phyloP scores from a whole-genome alignment of 257 asterid species.

The Salvia miltiorrhiza region DNA sequence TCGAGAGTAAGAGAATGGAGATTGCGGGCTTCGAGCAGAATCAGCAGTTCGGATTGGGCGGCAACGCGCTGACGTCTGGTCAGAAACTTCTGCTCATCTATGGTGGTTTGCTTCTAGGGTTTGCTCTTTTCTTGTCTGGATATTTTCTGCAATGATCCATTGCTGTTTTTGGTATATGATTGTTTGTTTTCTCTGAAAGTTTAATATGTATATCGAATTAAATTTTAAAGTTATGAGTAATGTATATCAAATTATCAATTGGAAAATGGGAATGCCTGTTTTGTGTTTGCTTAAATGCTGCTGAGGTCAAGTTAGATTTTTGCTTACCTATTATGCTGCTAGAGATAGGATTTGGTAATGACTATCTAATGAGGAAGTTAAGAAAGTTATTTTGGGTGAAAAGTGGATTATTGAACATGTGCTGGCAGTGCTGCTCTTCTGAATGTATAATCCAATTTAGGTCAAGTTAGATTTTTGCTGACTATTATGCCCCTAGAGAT shows the following conservation, averaged over 20 bases:
- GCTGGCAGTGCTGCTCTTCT: no score
- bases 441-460: no score
- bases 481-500: background rate
- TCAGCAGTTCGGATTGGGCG: constrained; percentile 97
- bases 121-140: constrained; percentile 82
- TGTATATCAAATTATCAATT: constrained; percentile 24
- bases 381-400: background rate
- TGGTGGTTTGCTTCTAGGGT: constrained; percentile 68
- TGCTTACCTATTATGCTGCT: background rate
- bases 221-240: background rate
- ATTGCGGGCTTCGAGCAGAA: constrained; percentile 94
- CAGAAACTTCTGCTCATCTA: constrained; percentile 86
- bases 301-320: background rate
- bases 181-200: background rate
- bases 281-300: background rate
- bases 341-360: background rate
- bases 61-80: constrained; percentile 83
- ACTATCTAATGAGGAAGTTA: no score
- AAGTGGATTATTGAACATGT: no score
- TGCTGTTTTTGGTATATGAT: constrained; percentile 3
- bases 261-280: background rate
- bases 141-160: constrained; percentile 66
- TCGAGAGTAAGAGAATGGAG: constrained; percentile 82
- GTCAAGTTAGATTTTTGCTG: background rate
- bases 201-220: constrained; percentile 8